A percentile compares a stretch with the other conserved stretches of the same genome.
Conservation (phyloP, 2,329 filamentous ascomycete genomes). For the Cordyceps farinosa region DNA sequence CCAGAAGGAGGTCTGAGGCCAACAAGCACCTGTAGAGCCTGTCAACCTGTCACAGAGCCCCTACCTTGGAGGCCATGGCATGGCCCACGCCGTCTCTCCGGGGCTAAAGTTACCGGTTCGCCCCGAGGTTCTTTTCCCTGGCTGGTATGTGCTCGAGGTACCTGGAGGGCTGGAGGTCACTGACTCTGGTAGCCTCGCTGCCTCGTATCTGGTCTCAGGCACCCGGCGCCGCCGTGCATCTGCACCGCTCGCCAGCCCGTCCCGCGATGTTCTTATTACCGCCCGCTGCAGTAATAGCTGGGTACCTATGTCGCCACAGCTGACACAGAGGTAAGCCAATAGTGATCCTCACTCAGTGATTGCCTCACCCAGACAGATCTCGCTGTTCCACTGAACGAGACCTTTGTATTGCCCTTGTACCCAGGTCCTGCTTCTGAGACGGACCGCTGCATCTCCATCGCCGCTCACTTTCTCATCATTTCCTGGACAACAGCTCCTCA, state of each 20-base stretch:
- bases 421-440: not conserved
- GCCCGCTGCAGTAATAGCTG: not conserved
- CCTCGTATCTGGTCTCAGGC: not conserved
- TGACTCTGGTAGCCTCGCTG: not conserved
- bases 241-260: not conserved
- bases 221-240: not conserved
- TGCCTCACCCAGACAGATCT: constrained; percentile 4
- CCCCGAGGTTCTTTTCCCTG: constrained; percentile 12
- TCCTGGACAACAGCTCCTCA: constrained; percentile 7
- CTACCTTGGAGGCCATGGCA: not conserved
- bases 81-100: not conserved
- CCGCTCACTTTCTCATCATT: constrained; percentile 4
- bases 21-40: not conserved
- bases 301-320: constrained; percentile 2
- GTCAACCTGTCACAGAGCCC: not conserved
- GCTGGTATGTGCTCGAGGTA: not conserved
- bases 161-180: not conserved
- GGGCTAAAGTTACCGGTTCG: constrained; percentile 18
- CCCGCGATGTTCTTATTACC: not conserved
- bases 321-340: constrained; percentile 8
- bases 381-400: not conserved
- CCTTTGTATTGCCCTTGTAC: not conserved
- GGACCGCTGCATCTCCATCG: not conserved
- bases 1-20: constrained; percentile 9
- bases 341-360: not conserved